These are phyloP conservation scores for Sophora flavescens DNA, from an alignment of 306 rosid species.

Conservation along the genomic window DNA sequence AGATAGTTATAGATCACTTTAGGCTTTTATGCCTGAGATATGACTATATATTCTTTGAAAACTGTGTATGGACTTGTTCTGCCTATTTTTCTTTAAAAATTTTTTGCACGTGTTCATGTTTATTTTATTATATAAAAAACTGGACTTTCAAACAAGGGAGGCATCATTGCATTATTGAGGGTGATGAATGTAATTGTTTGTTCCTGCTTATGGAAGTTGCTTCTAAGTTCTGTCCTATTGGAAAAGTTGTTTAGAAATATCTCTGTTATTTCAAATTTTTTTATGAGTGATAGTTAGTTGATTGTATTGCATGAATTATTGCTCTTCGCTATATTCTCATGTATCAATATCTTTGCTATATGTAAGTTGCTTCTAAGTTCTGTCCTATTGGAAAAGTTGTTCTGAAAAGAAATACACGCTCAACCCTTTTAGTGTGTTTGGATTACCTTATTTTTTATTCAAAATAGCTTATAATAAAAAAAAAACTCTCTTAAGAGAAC, in stretches of 20 bases:
- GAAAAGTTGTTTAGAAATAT: not conserved
- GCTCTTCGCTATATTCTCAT: not conserved
- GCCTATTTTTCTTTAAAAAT: not conserved
- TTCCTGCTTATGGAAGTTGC: too few relatives aligned
- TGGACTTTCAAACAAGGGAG: not conserved
- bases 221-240: conserved; percentile 16
- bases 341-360: not conserved
- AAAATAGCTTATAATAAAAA: not conserved
- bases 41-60: not conserved
- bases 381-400: not conserved
- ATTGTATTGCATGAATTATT: not conserved
- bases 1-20: not conserved
- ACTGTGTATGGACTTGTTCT: not conserved
- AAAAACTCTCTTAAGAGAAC: not conserved
- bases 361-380: conserved; percentile 2
- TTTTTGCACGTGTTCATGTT: not conserved
- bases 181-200: not conserved
- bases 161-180: conserved; percentile 5
- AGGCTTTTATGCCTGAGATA: not conserved
- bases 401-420: not conserved
- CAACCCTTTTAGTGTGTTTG: not conserved
- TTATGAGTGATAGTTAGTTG: not conserved
- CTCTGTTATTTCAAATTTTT: conserved; percentile 4
- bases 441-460: not conserved
- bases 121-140: not conserved